phyloP scores from a whole-genome alignment of 805 yeast species.

The Yarrowia porcina region DNA sequence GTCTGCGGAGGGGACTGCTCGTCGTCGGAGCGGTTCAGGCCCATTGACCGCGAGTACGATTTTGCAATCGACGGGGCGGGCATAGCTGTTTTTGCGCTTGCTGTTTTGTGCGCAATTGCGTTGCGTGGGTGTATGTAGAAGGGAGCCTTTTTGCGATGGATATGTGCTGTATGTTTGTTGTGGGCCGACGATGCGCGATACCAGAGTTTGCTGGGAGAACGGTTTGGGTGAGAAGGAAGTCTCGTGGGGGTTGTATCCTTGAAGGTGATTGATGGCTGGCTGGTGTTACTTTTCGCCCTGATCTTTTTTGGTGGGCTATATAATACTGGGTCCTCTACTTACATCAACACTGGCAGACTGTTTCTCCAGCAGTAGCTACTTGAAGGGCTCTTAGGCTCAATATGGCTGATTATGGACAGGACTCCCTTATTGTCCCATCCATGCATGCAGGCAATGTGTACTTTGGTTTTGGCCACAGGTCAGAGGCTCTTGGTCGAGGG shows the following conservation, averaged over 20 bases:
- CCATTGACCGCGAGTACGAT: slow-evolving; percentile 26
- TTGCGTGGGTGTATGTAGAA: slow-evolving; percentile 18
- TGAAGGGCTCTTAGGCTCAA: background rate
- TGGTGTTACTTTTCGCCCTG: background rate
- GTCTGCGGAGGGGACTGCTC: slow-evolving; percentile 20
- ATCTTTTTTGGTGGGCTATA: background rate
- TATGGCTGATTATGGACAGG: background rate
- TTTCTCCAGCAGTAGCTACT: background rate
- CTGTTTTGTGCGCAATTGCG: slow-evolving; percentile 6
- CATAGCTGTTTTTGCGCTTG: background rate
- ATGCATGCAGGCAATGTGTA: background rate
- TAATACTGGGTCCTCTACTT: background rate
- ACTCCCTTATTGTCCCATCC: slow-evolving; percentile 10
- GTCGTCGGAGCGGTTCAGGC: slow-evolving; percentile 20
- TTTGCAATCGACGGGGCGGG: slow-evolving; percentile 25
- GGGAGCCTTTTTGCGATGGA: background rate
- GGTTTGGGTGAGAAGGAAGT: background rate
- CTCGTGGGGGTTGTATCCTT: background rate
- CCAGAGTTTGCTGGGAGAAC: slow-evolving; percentile 20
- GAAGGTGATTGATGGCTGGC: background rate
- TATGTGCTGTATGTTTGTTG: slow-evolving; percentile 20
- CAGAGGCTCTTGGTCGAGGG: background rate
- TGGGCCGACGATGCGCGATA: slow-evolving; percentile 20
- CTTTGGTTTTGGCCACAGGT: background rate
- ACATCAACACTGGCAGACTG: background rate